Evolutionary conservation across 805 yeast genomes (phyloP).

Genomic region (Kuraishia ogatae): DNA sequence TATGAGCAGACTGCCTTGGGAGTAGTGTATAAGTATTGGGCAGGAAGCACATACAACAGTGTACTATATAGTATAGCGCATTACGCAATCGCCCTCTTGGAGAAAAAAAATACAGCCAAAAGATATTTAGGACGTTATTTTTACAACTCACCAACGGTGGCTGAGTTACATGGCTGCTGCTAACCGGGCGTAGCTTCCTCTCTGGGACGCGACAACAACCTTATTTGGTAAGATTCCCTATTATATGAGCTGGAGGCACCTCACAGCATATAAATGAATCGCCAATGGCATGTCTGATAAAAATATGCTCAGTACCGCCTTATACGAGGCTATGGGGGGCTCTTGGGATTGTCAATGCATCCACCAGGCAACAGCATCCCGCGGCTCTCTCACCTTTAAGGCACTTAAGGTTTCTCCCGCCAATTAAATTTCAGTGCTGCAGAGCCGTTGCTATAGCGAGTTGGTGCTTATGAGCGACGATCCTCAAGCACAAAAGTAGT

Average conservation of each 20-base stretch:
- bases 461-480: not conserved
- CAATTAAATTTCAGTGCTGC: not conserved
- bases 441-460: not conserved
- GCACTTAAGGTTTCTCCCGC: not conserved
- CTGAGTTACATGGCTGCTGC: not conserved
- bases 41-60: no score
- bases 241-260: not conserved
- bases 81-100: no score
- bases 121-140: no score
- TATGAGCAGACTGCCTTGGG: no score
- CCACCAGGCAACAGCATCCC: not conserved
- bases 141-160: no score
- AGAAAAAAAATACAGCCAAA: no score
- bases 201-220: not conserved
- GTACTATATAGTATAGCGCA: no score
- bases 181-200: not conserved
- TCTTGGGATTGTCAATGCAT: not conserved
- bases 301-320: not conserved
- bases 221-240: not conserved
- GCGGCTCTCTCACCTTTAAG: not conserved
- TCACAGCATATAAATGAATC: no score
- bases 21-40: no score
- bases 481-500: not conserved
- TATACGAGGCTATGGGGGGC: not conserved
- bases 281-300: not conserved